These are phyloP conservation scores for Acrodontium crateriforme DNA, from an alignment of 2,329 filamentous ascomycete species.

Conservation along the genomic window DNA sequence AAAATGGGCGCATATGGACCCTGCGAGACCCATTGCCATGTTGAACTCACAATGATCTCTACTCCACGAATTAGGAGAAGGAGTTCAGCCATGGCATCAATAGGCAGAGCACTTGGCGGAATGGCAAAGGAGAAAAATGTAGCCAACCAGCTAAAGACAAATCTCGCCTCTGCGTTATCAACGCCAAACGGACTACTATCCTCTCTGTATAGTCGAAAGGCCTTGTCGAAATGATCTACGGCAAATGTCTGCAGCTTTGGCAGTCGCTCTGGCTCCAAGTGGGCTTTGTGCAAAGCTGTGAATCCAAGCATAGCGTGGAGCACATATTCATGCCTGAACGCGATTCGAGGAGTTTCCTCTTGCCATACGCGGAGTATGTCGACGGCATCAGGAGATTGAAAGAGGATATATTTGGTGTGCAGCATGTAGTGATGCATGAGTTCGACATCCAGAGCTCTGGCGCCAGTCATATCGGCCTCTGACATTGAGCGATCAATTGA, in stretches of 20 bases:
- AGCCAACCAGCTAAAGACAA: slow-evolving; percentile 16
- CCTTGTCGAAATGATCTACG: slow-evolving; percentile 19
- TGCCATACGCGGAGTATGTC: slow-evolving; percentile 15
- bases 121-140: slow-evolving; percentile 17
- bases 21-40: slow-evolving; percentile 16
- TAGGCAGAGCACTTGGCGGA: slow-evolving; percentile 14
- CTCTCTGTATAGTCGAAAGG: slow-evolving; percentile 13
- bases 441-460: slow-evolving; percentile 17
- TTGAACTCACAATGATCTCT: slow-evolving; percentile 12
- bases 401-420: slow-evolving; percentile 12
- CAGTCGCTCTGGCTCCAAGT: slow-evolving; percentile 11
- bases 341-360: slow-evolving; percentile 14
- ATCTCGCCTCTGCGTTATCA: slow-evolving; percentile 17
- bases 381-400: slow-evolving; percentile 10
- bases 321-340: slow-evolving; percentile 15
- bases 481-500: slow-evolving; percentile 12
- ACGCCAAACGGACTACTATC: slow-evolving; percentile 8
- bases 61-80: slow-evolving; percentile 16
- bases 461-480: too few relatives aligned
- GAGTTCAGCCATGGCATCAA: slow-evolving; percentile 17
- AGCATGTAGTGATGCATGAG: slow-evolving; percentile 20
- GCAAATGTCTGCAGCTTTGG: slow-evolving; percentile 13
- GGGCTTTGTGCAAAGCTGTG: slow-evolving; percentile 17
- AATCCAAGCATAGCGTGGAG: slow-evolving; percentile 19
- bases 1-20: slow-evolving; percentile 18